Percentiles rank a stretch among this genome's conserved stretches.
Evolutionary conservation across 805 yeast genomes (phyloP).

Genomic region (Spathaspora girioi): DNA sequence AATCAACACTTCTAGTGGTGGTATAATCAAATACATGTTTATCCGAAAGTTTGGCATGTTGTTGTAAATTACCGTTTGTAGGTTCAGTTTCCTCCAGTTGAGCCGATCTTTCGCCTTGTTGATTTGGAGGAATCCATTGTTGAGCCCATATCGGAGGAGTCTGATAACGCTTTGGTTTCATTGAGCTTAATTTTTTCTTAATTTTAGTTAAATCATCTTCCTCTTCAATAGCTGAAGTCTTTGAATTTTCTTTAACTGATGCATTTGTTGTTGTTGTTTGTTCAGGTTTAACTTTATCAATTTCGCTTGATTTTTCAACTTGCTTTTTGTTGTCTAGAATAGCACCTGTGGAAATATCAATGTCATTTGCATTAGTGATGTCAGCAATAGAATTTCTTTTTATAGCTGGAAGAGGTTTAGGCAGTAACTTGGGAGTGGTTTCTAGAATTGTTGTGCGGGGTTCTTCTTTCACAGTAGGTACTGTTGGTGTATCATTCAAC

Average conservation of each 20-base stretch:
- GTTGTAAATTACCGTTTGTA: background rate
- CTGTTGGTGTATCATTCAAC: conserved; percentile 19
- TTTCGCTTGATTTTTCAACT: background rate
- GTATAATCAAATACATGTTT: conserved; percentile 29
- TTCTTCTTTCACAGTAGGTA: background rate
- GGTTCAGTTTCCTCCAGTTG: background rate
- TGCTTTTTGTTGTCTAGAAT: conserved; percentile 28
- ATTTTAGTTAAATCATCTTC: conserved; percentile 26
- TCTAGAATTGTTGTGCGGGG: background rate
- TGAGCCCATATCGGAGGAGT: conserved; percentile 83
- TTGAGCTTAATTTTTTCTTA: conserved; percentile 16
- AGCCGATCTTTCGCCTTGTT: background rate
- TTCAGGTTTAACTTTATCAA: background rate
- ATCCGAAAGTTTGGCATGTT: conserved; percentile 13
- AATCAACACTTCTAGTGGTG: conserved; percentile 30
- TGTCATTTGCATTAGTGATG: conserved; percentile 43
- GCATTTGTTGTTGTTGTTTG: conserved; percentile 6
- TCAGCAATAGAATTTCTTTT: conserved; percentile 19
- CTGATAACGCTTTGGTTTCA: conserved; percentile 59
- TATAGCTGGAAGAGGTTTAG: conserved; percentile 1
- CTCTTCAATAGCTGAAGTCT: conserved; percentile 9
- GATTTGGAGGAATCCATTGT: conserved; percentile 52
- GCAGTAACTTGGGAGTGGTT: background rate
- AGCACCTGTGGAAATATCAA: conserved; percentile 36
- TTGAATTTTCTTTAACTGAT: conserved; percentile 10